Conservation (phyloP, 441 rosid species). For the Corymbia calophylla region DNA sequence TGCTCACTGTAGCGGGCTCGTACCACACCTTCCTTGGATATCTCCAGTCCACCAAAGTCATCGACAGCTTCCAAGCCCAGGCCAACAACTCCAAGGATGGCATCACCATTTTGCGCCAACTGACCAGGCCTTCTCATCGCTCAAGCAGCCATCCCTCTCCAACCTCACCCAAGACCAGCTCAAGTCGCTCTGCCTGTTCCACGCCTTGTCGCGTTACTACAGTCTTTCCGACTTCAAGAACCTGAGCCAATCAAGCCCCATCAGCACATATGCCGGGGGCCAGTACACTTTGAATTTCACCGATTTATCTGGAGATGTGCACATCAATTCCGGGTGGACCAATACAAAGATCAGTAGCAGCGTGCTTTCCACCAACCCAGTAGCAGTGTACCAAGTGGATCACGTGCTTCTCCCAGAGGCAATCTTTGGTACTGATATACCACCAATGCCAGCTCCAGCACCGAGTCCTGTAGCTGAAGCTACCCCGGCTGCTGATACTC, state of each 20-base stretch:
- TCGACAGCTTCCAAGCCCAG: constrained; percentile 85
- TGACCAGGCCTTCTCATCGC: constrained; percentile 65
- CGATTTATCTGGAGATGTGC: constrained; percentile 60
- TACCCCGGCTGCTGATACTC: constrained; percentile 47
- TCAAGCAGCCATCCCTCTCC: constrained; percentile 56
- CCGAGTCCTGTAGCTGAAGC: constrained; percentile 73
- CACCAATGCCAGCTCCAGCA: constrained; percentile 61
- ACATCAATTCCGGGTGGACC: constrained; percentile 70
- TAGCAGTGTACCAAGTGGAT: constrained; percentile 75
- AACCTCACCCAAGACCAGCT: constrained; percentile 70
- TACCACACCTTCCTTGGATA: constrained; percentile 67
- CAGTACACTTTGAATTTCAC: constrained; percentile 63
- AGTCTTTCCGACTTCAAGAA: constrained; percentile 72
- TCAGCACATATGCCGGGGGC: constrained; percentile 69
- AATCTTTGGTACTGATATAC: constrained; percentile 86
- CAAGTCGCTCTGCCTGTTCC: constrained; percentile 71
- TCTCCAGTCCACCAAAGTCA: constrained; percentile 64
- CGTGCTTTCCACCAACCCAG: constrained; percentile 71
- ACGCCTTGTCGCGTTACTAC: constrained; percentile 71
- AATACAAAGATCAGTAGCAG: constrained; percentile 73
- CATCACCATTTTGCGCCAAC: constrained; percentile 80
- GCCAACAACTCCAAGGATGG: constrained; percentile 90
- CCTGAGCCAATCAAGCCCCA: constrained; percentile 56
- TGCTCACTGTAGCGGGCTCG: constrained; percentile 84
- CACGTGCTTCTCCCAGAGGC: constrained; percentile 79